A percentile compares a stretch with the other conserved stretches of the same genome.
These are phyloP conservation scores for Globisporangium cylindrosporum DNA, from an alignment of 352 stramenopile genomes.

Conservation along the genomic window DNA sequence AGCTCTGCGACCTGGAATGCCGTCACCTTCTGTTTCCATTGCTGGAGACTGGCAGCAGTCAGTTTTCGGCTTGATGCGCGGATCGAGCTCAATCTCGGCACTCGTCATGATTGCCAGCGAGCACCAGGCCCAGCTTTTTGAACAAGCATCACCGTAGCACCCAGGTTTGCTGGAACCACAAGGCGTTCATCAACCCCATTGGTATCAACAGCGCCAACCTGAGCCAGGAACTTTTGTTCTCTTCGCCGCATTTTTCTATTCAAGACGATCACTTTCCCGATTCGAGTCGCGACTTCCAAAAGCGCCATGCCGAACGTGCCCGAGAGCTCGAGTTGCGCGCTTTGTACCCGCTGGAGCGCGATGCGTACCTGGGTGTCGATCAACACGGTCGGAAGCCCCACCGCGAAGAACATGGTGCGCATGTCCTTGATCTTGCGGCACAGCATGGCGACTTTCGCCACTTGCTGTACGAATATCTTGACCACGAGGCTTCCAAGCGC, in stretches of 20 bases:
- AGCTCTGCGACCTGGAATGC: slow-evolving; percentile 30
- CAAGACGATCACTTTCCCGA: background rate
- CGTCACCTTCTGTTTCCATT: slow-evolving; percentile 25
- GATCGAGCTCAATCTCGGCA: background rate
- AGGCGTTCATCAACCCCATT: background rate
- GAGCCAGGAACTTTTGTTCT: background rate
- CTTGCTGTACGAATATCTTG: slow-evolving; percentile 14
- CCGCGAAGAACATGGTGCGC: slow-evolving; percentile 15
- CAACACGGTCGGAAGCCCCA: slow-evolving; percentile 20
- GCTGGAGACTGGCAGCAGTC: slow-evolving; percentile 10
- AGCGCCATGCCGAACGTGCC: slow-evolving; percentile 5
- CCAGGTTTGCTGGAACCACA: background rate
- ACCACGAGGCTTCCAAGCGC: slow-evolving; percentile 8
- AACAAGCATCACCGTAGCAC: background rate
- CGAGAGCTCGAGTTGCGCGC: background rate
- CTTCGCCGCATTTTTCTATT: background rate
- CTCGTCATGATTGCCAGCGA: background rate
- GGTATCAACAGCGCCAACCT: background rate
- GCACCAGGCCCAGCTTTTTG: background rate
- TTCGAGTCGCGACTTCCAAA: slow-evolving; percentile 7
- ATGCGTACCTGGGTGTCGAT: slow-evolving; percentile 25
- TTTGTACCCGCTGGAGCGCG: slow-evolving; percentile 12
- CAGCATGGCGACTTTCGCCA: slow-evolving; percentile 11
- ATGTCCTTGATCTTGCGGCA: slow-evolving; percentile 6
- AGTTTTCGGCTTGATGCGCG: background rate